These are phyloP conservation scores for Escovopsis sp. DNA, from an alignment of 2,329 filamentous ascomycete genomes.

Conservation along the genomic window DNA sequence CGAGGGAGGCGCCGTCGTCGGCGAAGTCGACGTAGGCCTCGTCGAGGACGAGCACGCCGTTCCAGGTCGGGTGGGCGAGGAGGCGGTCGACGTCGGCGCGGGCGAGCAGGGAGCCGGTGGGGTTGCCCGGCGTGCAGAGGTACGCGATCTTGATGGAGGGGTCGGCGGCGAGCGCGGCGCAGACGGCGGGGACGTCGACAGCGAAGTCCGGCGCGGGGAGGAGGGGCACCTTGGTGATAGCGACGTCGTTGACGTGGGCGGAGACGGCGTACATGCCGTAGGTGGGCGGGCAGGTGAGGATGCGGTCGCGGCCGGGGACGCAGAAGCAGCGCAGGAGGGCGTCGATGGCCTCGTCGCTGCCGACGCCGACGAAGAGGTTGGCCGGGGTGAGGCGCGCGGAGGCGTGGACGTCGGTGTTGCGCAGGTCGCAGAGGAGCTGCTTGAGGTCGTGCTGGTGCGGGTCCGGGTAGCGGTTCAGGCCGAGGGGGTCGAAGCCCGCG, in stretches of 20 bases:
- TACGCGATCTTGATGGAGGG: constrained; percentile 74
- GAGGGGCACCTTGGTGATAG: constrained; percentile 74
- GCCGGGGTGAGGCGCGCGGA: constrained; percentile 56
- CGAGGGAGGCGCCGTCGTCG: constrained; percentile 57
- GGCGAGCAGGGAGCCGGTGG: constrained; percentile 64
- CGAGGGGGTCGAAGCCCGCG: constrained; percentile 52
- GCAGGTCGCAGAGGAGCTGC: constrained; percentile 68
- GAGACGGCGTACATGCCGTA: constrained; percentile 98
- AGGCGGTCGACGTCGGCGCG: constrained; percentile 62
- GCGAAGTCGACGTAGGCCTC: constrained; percentile 96
- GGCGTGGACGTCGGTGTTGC: constrained; percentile 76
- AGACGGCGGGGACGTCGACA: constrained; percentile 57
- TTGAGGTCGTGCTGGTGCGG: constrained; percentile 86
- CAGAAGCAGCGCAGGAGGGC: constrained; percentile 90
- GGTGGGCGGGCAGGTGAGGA: constrained; percentile 88
- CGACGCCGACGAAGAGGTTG: constrained; percentile 88
- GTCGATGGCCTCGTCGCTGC: constrained; percentile 94
- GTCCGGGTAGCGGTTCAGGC: constrained; percentile 89
- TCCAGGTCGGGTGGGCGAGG: constrained; percentile 82
- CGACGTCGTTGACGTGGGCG: constrained; percentile 85
- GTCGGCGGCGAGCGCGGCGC: constrained; percentile 42
- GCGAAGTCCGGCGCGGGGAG: constrained; percentile 56
- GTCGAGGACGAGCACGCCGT: constrained; percentile 83
- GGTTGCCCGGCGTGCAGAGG: constrained; percentile 89
- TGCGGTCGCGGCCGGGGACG: constrained; percentile 70